Percentiles rank a stretch among this genome's conserved stretches.
Evolutionary conservation across 768 basidiomycete genomes (phyloP).

Genomic region (Dentipellis sp.): DNA sequence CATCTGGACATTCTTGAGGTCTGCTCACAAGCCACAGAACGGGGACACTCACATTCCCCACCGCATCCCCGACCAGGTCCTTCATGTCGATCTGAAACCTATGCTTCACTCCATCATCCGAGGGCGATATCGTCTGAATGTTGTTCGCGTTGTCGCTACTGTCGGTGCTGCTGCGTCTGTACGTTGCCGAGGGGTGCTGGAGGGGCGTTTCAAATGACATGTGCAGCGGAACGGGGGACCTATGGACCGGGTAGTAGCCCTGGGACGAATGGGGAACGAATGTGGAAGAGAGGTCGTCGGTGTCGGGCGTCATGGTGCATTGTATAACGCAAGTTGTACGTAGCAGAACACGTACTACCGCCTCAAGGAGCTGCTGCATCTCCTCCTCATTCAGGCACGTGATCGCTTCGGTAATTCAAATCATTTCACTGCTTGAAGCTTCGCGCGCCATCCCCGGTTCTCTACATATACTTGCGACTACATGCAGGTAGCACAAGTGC

Average conservation of each 20-base stretch:
- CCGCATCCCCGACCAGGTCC: constrained; percentile 68
- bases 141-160: background rate
- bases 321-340: background rate
- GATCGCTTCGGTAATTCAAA: background rate
- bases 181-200: background rate
- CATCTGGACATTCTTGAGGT: constrained; percentile 42
- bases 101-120: constrained; percentile 50
- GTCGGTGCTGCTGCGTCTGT: background rate
- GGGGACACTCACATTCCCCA: constrained; percentile 61
- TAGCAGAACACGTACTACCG: background rate
- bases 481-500: too few species aligned
- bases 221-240: background rate
- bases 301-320: constrained; percentile 3
- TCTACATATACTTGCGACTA: too few species aligned
- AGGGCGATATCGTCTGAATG: constrained; percentile 17
- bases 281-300: constrained; percentile 4
- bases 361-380: background rate
- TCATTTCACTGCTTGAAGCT: too few species aligned
- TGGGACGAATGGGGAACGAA: constrained; percentile 1
- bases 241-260: constrained; percentile 1
- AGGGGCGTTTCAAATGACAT: background rate
- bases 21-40: background rate
- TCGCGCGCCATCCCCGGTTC: too few species aligned
- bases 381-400: background rate
- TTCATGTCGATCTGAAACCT: constrained; percentile 75